phyloP scores from a whole-genome alignment of 176 grass and related monocot species.

The Chloris gayana region DNA sequence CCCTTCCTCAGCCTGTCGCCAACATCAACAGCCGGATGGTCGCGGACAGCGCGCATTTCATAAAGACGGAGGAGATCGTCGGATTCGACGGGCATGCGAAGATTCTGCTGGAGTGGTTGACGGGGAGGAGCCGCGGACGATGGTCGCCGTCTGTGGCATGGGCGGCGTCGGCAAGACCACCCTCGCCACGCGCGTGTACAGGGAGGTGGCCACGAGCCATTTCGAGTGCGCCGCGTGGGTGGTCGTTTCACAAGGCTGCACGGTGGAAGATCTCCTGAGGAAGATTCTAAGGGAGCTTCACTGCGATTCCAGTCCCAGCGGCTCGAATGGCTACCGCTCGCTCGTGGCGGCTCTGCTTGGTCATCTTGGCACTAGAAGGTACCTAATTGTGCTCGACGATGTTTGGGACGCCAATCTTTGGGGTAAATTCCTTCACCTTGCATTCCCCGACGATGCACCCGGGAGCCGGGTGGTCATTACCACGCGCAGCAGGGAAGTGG shows the following conservation, averaged over 20 bases:
- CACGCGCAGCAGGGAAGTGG: background rate
- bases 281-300: background rate
- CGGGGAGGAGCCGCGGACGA: background rate
- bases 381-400: constrained; percentile 11
- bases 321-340: background rate
- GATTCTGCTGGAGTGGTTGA: background rate
- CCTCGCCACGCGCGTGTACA: constrained; percentile 1
- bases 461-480: constrained; percentile 22
- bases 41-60: background rate
- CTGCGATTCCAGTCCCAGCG: rapidly evolving
- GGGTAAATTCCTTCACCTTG: background rate
- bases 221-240: constrained; percentile 36
- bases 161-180: constrained; percentile 33
- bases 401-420: background rate
- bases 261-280: background rate
- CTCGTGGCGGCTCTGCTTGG: background rate
- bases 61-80: background rate
- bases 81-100: background rate
- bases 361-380: background rate
- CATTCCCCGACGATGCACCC: background rate
- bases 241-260: background rate
- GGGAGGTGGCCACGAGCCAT: background rate
- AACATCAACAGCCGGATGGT: background rate
- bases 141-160: background rate
- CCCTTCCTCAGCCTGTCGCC: background rate